Percentiles rank a stretch among this genome's conserved stretches.
Conservation (phyloP, 1,284 basidiomycete species). For the Erythrobasidium hasegawianum region DNA sequence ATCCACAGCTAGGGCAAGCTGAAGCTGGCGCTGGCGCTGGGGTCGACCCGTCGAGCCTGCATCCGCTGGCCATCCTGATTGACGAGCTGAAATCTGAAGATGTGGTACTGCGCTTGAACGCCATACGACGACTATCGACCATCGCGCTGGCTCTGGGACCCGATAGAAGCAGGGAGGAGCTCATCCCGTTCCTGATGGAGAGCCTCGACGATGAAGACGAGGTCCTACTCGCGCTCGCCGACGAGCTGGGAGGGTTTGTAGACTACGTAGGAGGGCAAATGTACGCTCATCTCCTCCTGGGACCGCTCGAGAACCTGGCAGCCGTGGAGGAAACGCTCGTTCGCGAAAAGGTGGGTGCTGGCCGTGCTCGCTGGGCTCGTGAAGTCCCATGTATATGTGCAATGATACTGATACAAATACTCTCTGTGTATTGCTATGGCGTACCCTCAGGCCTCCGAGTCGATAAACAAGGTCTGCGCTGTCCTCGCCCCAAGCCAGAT, state of each 20-base stretch:
- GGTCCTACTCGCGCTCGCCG: constrained; percentile 90
- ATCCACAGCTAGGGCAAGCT: constrained; percentile 24
- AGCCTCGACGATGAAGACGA: constrained; percentile 99
- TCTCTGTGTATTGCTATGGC: neutral
- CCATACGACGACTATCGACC: constrained; percentile 95
- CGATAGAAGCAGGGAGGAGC: constrained; percentile 90
- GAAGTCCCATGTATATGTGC: too few relatives aligned
- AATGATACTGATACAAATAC: neutral
- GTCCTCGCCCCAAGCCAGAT: constrained; percentile 75
- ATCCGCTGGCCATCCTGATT: constrained; percentile 63
- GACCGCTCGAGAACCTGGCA: constrained; percentile 91
- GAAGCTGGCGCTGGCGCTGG: constrained; percentile 2
- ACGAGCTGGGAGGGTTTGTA: constrained; percentile 83
- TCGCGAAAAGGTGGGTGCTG: constrained; percentile 79
- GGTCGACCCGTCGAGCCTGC: constrained; percentile 28
- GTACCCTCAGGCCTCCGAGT: constrained; percentile 76
- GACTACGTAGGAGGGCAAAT: constrained; percentile 92
- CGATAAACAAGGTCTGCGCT: constrained; percentile 84
- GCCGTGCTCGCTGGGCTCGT: too few relatives aligned
- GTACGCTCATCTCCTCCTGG: constrained; percentile 82
- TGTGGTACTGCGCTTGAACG: constrained; percentile 86
- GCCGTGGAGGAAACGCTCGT: constrained; percentile 98
- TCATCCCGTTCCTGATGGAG: constrained; percentile 95
- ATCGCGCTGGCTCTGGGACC: constrained; percentile 96
- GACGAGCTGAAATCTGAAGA: constrained; percentile 95